Percentiles rank a stretch among this genome's conserved stretches.
Evolutionary conservation across 495 filamentous ascomycete species (phyloP).

Genomic region (Tuber melanosporum): DNA sequence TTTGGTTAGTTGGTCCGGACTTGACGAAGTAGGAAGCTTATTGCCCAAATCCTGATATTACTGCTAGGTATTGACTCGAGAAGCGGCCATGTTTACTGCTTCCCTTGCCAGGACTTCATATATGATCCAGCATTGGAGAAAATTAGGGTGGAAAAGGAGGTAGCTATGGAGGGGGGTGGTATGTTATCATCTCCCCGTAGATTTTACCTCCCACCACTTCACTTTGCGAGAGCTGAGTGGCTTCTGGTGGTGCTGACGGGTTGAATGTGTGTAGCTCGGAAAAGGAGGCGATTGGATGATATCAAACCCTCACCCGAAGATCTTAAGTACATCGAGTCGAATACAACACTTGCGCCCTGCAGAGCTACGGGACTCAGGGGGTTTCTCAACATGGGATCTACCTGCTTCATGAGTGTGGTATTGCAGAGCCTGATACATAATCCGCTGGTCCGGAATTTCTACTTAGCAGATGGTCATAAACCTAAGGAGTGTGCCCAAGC

Average conservation of each 20-base stretch:
- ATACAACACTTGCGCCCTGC: conserved; percentile 59
- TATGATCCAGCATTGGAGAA: conserved; percentile 80
- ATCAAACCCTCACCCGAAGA: conserved; percentile 47
- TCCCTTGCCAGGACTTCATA: conserved; percentile 75
- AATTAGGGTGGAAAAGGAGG: conserved; percentile 50
- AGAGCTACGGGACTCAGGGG: conserved; percentile 69
- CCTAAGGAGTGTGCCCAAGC: conserved; percentile 58
- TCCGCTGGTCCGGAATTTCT: conserved; percentile 76
- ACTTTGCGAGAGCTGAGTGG: conserved; percentile 3
- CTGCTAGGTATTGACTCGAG: conserved; percentile 71
- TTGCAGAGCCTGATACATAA: conserved; percentile 84
- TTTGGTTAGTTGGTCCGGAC: conserved; percentile 53
- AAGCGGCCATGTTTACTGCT: conserved; percentile 70
- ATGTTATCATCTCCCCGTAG: conserved; percentile 30
- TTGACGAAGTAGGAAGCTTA: not conserved
- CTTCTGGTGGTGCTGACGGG: conserved; percentile 2
- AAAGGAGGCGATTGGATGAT: conserved; percentile 43
- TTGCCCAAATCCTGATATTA: conserved; percentile 17
- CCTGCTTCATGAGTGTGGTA: conserved; percentile 89
- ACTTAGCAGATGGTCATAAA: conserved; percentile 75
- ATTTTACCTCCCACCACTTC: not conserved
- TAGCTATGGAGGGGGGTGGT: conserved; percentile 41
- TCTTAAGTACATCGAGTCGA: conserved; percentile 53
- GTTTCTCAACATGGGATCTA: conserved; percentile 89
- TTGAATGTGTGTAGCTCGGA: conserved; percentile 26